Base-by-base conservation (phyloP, 345 rosid species). In the Gossypium longicalyx region DNA sequence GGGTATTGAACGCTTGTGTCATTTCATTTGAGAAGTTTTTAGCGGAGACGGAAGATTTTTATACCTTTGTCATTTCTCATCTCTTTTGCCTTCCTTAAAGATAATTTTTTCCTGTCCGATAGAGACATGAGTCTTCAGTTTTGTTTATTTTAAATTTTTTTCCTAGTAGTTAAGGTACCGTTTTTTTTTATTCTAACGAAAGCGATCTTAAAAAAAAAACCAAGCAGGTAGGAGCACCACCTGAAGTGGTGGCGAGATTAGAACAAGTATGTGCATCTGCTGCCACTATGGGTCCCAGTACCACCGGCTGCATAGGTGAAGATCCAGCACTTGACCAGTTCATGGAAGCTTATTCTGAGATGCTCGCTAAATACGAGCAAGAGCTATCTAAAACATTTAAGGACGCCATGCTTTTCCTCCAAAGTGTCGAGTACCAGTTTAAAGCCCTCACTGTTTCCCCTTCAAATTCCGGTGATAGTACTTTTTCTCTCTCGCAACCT, bases 271-370 rank as follows among this genome's bases (percentile, higher is more conserved):
- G 90, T 64, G 88, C 95, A 7, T 84, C 93, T 15, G 97, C 89
- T 0, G 90, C 80, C 0, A 73, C 90, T 9, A 85, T 85, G 82
- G 88, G 84, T 9, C 67, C 83, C 6, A 67, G 77, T 20, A 74
- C 77, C 22, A 47, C 78, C 25, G 80, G 85, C 16, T 76, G 87
- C 63, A 17, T 89, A n/a, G 98, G 98, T n/a, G 97, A 93, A 83
- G 98, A 95, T 82, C 98, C 99, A 54, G 94, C 89, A 4, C 91
- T 95, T 60, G 99, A 95, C 77, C 97, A 93, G 80, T 95, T 95
- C 89, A 95, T 95, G 99, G 98, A 93, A 79, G 99, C 99, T 45
- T 95, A 95, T 77, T 95, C 97, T 66, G 98, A 95, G 93, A 93
- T 95, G 99, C 85, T 95, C 45, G 87, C 81, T n/a, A 93, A 95